Conservation (phyloP, 257 asterid species). For the Scutellaria baicalensis region DNA sequence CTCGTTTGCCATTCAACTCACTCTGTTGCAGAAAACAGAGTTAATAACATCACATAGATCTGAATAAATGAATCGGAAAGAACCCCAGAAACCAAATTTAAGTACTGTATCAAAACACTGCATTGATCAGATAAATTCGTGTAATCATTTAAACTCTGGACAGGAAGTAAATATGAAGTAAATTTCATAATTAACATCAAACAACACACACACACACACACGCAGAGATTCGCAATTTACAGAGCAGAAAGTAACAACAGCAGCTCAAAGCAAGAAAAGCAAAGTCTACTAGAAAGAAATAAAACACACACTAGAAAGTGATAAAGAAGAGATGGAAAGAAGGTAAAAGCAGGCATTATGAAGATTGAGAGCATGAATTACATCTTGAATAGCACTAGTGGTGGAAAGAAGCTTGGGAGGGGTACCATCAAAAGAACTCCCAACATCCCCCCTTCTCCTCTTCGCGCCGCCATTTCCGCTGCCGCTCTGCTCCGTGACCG, state of each 20-base stretch:
- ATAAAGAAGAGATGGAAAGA: too few relatives aligned
- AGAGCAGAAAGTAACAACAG: background rate
- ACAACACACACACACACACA: background rate
- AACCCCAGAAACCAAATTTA: background rate
- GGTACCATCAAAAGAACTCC: constrained; percentile 34
- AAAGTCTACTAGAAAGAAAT: background rate
- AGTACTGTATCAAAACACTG: background rate
- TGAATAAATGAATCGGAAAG: background rate
- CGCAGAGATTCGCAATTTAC: background rate
- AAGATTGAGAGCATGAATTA: too few relatives aligned
- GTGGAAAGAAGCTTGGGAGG: constrained; percentile 42
- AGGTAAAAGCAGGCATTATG: too few relatives aligned
- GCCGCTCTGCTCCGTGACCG: constrained; percentile 64
- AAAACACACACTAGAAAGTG: background rate
- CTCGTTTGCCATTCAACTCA: constrained; percentile 37
- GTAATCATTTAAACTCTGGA: background rate
- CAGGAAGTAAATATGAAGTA: background rate
- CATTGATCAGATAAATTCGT: background rate
- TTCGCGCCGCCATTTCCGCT: constrained; percentile 34
- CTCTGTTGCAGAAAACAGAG: constrained; percentile 28
- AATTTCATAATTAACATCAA: background rate
- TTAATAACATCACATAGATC: background rate
- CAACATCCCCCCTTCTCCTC: constrained; percentile 49
- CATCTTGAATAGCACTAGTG: constrained; percentile 34
- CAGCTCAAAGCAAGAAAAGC: background rate